Percentiles rank a stretch among this genome's conserved stretches.
Evolutionary conservation across 495 filamentous ascomycete species (phyloP).

Genomic region (Penicillium cinerascens): DNA sequence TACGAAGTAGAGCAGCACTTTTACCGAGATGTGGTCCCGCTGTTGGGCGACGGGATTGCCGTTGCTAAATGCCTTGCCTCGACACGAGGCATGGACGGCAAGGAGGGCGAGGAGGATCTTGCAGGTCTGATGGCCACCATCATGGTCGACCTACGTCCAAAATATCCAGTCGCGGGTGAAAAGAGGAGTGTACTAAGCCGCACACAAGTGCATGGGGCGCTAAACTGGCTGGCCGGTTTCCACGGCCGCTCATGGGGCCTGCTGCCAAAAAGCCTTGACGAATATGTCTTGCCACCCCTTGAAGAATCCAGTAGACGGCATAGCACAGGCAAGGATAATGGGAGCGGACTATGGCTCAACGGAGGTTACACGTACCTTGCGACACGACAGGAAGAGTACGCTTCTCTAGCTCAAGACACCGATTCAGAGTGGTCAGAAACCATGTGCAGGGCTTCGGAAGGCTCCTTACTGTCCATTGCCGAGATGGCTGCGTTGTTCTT

Average conservation of each 20-base stretch:
- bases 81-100: conserved; percentile 21
- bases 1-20: conserved; percentile 39
- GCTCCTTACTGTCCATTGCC: conserved; percentile 22
- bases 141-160: conserved; percentile 32
- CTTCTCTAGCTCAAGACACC: conserved; percentile 21
- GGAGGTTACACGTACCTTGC: conserved; percentile 42
- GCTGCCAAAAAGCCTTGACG: conserved; percentile 14
- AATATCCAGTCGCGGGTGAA: conserved; percentile 27
- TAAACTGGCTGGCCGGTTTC: conserved; percentile 35
- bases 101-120: conserved; percentile 21
- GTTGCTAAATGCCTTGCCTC: conserved; percentile 36
- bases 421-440: conserved; percentile 33
- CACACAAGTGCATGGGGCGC: conserved; percentile 25
- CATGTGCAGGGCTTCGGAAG: conserved; percentile 16
- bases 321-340: neutral
- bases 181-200: conserved; percentile 25
- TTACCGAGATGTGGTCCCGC: conserved; percentile 31
- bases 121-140: conserved; percentile 32
- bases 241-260: conserved; percentile 26
- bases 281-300: conserved; percentile 30
- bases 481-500: conserved; percentile 32
- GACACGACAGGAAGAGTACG: conserved; percentile 34
- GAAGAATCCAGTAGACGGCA: conserved; percentile 23
- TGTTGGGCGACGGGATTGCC: conserved; percentile 20
- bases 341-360: conserved; percentile 32